Percentiles rank a stretch among this genome's conserved stretches.
These are phyloP conservation scores for Mycosarcoma mackinlayi DNA, from an alignment of 1,284 basidiomycete species.

Conservation along the genomic window DNA sequence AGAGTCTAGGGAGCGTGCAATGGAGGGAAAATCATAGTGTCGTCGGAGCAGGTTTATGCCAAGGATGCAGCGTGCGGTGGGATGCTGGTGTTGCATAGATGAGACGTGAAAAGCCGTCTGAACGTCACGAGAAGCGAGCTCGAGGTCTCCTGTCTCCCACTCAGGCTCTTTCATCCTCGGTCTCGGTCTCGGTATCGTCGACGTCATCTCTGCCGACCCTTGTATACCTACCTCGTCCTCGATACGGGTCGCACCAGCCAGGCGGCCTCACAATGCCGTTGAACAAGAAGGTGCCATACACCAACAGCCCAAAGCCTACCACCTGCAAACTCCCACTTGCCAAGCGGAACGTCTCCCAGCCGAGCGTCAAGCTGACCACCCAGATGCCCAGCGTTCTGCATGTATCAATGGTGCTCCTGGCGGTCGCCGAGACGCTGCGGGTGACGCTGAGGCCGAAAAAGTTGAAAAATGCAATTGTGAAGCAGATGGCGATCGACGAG, in stretches of 20 bases:
- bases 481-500: constrained; percentile 75
- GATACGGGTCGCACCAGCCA: constrained; percentile 24
- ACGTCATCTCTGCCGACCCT: constrained; percentile 15
- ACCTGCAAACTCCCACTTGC: constrained; percentile 88
- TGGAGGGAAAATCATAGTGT: no score
- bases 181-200: constrained; percentile 12
- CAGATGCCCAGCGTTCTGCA: constrained; percentile 92
- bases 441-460: constrained; percentile 94
- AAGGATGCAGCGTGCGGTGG: no score
- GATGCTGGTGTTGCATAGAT: no score
- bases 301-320: constrained; percentile 86
- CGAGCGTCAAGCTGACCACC: constrained; percentile 69
- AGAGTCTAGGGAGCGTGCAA: no score
- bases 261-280: constrained; percentile 64
- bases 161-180: constrained; percentile 6
- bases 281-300: constrained; percentile 74
- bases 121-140: no score
- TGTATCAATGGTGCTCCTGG: constrained; percentile 82
- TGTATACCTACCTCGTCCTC: constrained; percentile 10
- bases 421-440: constrained; percentile 69
- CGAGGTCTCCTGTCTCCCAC: no score
- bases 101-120: no score
- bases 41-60: no score
- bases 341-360: constrained; percentile 89
- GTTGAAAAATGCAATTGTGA: constrained; percentile 88